These are phyloP conservation scores for Paecilomyces niveus DNA, from an alignment of 2,329 filamentous ascomycete genomes.

Conservation along the genomic window DNA sequence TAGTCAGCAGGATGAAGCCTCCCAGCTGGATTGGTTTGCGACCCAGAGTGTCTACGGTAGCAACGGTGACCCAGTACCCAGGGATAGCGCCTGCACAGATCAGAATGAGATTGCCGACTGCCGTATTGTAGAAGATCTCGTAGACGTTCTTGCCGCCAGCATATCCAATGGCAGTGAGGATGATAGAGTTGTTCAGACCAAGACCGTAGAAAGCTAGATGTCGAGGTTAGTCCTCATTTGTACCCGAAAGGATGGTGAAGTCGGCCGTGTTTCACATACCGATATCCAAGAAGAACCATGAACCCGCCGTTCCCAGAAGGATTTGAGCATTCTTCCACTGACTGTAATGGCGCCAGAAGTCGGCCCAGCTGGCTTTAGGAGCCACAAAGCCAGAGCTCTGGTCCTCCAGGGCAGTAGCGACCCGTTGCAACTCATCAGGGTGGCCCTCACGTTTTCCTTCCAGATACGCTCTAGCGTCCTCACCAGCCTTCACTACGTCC, in stretches of 20 bases:
- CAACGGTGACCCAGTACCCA: constrained; percentile 75
- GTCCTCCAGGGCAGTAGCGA: constrained; percentile 49
- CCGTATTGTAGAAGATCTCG: constrained; percentile 63
- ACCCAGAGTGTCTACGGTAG: constrained; percentile 64
- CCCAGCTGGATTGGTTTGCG: constrained; percentile 68
- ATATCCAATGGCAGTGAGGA: constrained; percentile 66
- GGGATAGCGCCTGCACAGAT: constrained; percentile 73
- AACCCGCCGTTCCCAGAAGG: constrained; percentile 70
- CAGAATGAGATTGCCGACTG: constrained; percentile 71
- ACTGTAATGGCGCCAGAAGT: constrained; percentile 65
- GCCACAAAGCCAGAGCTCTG: constrained; percentile 51
- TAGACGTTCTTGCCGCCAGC: constrained; percentile 58
- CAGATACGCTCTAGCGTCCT: constrained; percentile 70
- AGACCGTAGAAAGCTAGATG: constrained; percentile 55
- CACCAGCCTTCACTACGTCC: constrained; percentile 66
- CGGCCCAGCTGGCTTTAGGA: constrained; percentile 63
- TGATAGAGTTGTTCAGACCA: constrained; percentile 68
- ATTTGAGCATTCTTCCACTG: constrained; percentile 66
- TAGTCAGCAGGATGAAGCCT: constrained; percentile 55
- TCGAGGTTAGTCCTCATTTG: too few species aligned
- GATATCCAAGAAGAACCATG: constrained; percentile 75
- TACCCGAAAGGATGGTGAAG: not conserved
- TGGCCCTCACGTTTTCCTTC: constrained; percentile 55
- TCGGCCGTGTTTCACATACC: constrained; percentile 27
- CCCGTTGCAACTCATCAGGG: constrained; percentile 61